Evolutionary conservation across 495 filamentous ascomycete genomes (phyloP), one percentile per base, ranked within the genome.

Genomic region (Podospora bellae-mahoneyi): DNA sequence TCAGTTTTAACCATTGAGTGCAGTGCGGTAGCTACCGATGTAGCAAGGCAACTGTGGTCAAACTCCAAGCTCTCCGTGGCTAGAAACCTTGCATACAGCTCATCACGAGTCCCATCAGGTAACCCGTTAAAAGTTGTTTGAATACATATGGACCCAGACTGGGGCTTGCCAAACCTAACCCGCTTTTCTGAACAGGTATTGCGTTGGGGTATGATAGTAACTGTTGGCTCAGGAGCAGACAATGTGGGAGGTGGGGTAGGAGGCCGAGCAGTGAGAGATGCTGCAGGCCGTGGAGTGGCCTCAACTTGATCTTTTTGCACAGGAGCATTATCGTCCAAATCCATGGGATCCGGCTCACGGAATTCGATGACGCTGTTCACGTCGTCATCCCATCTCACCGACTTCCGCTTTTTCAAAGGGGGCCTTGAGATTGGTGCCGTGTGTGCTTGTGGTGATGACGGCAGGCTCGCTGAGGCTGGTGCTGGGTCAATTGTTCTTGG

Each of bases 1-100:
- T 9, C 28, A 2, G 10, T 30, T 16, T 59, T 55, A 3, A 73
- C 34, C 13, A 77, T 44, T 5, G 26, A 13, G 4, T 30, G 19
- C 1, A 70, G 48, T 20, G 78, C 65, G 15, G 16, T 4, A 9
- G 69, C 55, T 5, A 75, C 70, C 15, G 77, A 68, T 19, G 72
- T 66, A 3, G 76, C 74, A 44, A 75, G 57, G 62, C 78, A 82
- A 15, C 71, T 68, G 39, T 77, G 70, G 10, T 15, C 62, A 57
- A 83, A 77, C 44, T 78, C 59, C 7, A 83, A 56, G 0, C 62
- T 69, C n/a, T 75, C 69, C 34, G 71, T 66, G 13, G 67, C 69
- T 6, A 78, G 69, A 65, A 82, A 82, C 55, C 74, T 60, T 2
- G 70, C n/a, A n/a, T 80, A 57, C 80, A 78, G 81, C 18, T 71